These are phyloP conservation scores for Aspergillus homomorphus DNA, from an alignment of 495 filamentous ascomycete genomes.

Conservation along the genomic window DNA sequence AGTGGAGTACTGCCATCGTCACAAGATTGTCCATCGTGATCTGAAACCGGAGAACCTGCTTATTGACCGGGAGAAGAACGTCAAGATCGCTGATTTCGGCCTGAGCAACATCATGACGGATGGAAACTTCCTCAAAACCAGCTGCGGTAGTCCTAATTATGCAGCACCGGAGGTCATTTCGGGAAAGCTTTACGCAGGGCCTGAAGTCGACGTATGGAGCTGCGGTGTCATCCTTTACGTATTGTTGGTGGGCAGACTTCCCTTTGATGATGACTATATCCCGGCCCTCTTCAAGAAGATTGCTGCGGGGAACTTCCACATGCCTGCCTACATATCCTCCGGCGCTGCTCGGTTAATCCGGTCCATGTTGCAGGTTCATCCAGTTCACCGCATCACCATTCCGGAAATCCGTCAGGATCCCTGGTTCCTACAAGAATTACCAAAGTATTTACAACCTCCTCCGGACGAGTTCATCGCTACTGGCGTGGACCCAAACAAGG, in stretches of 20 bases:
- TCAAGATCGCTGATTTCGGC: constrained; percentile 98
- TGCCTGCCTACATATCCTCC: constrained; percentile 81
- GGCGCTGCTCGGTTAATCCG: constrained; percentile 84
- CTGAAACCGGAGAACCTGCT: constrained; percentile 96
- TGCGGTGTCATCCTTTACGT: constrained; percentile 98
- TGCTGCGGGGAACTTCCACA: constrained; percentile 81
- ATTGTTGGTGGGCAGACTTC: constrained; percentile 82
- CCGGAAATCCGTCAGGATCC: constrained; percentile 90
- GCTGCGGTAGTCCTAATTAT: constrained; percentile 97
- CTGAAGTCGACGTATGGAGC: constrained; percentile 99
- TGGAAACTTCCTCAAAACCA: constrained; percentile 97
- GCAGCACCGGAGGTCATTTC: constrained; percentile 97
- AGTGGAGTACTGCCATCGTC: constrained; percentile 97
- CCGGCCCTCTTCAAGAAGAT: constrained; percentile 85
- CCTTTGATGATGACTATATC: constrained; percentile 97
- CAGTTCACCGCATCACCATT: constrained; percentile 88
- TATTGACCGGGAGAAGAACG: constrained; percentile 88
- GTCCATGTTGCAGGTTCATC: constrained; percentile 92
- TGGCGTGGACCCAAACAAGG: constrained; percentile 85
- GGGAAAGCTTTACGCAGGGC: constrained; percentile 94
- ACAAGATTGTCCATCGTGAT: constrained; percentile 98
- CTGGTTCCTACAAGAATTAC: constrained; percentile 87
- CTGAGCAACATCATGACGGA: constrained; percentile 99
- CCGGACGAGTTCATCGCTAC: constrained; percentile 91
- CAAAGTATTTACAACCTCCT: constrained; percentile 82